Evolutionary conservation across 495 filamentous ascomycete species (phyloP).

Genomic region (Viridothelium virens): DNA sequence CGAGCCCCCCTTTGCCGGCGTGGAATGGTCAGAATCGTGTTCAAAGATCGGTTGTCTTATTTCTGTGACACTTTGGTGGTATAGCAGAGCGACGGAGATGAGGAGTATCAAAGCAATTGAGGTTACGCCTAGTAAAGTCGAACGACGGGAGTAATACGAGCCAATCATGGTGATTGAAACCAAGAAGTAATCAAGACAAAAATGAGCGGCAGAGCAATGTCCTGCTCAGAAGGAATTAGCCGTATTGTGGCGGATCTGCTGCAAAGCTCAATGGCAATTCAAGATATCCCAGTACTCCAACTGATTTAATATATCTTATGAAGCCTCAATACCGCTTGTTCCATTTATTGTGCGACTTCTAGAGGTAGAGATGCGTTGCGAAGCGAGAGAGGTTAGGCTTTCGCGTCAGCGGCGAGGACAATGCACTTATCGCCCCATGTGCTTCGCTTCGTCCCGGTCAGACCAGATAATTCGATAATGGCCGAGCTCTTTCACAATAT

Average conservation of each 20-base stretch:
- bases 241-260: background rate
- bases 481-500: too few species aligned
- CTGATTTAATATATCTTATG: background rate
- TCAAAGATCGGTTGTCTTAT: background rate
- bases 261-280: background rate
- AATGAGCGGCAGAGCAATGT: constrained; percentile 3
- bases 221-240: background rate
- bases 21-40: background rate
- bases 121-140: background rate
- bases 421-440: background rate
- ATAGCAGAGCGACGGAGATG: background rate
- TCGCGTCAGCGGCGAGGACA: too few species aligned
- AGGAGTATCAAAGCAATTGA: constrained; percentile 4
- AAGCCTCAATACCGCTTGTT: background rate
- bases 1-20: background rate
- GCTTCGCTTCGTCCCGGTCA: background rate
- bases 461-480: too few species aligned
- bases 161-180: background rate
- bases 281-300: background rate
- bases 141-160: constrained; percentile 3
- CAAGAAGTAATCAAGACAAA: background rate
- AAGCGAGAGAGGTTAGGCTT: too few species aligned
- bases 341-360: too few species aligned
- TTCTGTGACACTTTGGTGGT: background rate
- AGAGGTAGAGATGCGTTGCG: too few species aligned